A percentile compares a stretch with the other conserved stretches of the same genome.
Evolutionary conservation across 768 basidiomycete genomes (phyloP).

Genomic region (Udeniomyces megalosporus): DNA sequence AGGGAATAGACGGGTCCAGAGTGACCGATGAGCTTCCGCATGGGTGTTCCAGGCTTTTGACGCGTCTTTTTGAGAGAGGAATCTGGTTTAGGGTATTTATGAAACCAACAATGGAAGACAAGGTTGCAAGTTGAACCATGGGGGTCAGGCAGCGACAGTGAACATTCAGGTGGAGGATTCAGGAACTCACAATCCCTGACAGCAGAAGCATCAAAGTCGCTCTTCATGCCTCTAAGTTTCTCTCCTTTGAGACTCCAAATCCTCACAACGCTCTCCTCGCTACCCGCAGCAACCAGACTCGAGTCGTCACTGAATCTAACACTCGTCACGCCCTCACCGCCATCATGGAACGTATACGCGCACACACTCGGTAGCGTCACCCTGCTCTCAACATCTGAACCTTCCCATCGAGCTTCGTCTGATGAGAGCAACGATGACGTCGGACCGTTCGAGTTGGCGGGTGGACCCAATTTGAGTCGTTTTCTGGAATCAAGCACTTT

Average conservation of each 20-base stretch:
- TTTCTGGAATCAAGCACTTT: conserved; percentile 77
- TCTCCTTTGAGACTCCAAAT: conserved; percentile 92
- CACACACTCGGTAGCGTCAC: conserved; percentile 78
- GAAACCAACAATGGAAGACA: background rate
- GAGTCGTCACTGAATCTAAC: conserved; percentile 80
- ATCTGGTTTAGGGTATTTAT: conserved; percentile 34
- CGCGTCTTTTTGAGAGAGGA: conserved; percentile 46
- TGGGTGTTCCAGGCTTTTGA: conserved; percentile 66
- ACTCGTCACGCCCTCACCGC: conserved; percentile 77
- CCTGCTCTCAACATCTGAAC: conserved; percentile 3
- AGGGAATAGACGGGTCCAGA: conserved; percentile 92
- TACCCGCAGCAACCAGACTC: conserved; percentile 83
- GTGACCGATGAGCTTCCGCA: conserved; percentile 91
- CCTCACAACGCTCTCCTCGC: conserved; percentile 85
- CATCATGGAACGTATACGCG: conserved; percentile 85
- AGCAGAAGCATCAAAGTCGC: conserved; percentile 51
- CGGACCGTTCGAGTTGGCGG: background rate
- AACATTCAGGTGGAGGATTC: background rate
- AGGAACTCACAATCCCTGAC: conserved; percentile 53
- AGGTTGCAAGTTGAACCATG: background rate
- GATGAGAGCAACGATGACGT: conserved; percentile 28
- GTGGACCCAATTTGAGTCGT: conserved; percentile 76
- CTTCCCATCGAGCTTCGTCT: background rate
- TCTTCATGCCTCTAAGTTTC: conserved; percentile 57
- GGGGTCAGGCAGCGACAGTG: background rate